Evolutionary conservation across 1,284 basidiomycete genomes (phyloP).

Genomic region (Cryptococcus maquisensis): DNA sequence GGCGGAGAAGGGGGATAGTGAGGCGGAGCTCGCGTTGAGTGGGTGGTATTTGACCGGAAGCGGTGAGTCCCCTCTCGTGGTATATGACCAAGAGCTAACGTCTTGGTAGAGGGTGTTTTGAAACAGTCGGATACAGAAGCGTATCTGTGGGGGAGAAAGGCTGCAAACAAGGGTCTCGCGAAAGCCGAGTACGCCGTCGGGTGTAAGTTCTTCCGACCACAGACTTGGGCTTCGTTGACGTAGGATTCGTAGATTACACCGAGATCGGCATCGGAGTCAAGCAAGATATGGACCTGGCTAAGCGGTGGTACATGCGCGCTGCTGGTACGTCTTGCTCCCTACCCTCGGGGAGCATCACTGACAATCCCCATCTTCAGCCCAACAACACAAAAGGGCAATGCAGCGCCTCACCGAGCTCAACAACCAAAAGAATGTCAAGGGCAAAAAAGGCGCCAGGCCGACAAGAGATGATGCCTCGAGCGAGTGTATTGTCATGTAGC

Average conservation of each 20-base stretch:
- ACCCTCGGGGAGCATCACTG: not conserved
- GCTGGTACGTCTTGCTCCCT: slow-evolving; percentile 62
- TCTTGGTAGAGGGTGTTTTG: slow-evolving; percentile 70
- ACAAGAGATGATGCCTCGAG: slow-evolving; percentile 87
- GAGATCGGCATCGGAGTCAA: slow-evolving; percentile 98
- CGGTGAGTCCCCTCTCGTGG: slow-evolving; percentile 27
- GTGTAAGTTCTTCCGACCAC: slow-evolving; percentile 46
- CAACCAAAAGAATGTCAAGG: slow-evolving; percentile 45
- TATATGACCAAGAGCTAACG: slow-evolving; percentile 2
- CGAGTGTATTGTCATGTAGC: slow-evolving; percentile 76
- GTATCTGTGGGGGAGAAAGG: slow-evolving; percentile 90
- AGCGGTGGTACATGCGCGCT: slow-evolving; percentile 97
- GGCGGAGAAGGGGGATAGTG: slow-evolving; percentile 88
- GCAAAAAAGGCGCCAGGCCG: slow-evolving; percentile 63
- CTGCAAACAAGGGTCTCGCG: slow-evolving; percentile 85
- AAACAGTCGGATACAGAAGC: slow-evolving; percentile 98
- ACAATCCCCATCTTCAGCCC: slow-evolving; percentile 21
- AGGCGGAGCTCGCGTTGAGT: slow-evolving; percentile 90
- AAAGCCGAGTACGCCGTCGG: slow-evolving; percentile 96
- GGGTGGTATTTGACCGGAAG: slow-evolving; percentile 97
- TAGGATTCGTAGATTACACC: slow-evolving; percentile 63
- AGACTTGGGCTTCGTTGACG: too few species aligned
- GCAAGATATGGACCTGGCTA: slow-evolving; percentile 91
- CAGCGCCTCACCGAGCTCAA: slow-evolving; percentile 75
- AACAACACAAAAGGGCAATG: slow-evolving; percentile 57